These are phyloP conservation scores for Pseudopediastrum boryanum DNA, from an alignment of 139 green algal species.

Conservation along the genomic window DNA sequence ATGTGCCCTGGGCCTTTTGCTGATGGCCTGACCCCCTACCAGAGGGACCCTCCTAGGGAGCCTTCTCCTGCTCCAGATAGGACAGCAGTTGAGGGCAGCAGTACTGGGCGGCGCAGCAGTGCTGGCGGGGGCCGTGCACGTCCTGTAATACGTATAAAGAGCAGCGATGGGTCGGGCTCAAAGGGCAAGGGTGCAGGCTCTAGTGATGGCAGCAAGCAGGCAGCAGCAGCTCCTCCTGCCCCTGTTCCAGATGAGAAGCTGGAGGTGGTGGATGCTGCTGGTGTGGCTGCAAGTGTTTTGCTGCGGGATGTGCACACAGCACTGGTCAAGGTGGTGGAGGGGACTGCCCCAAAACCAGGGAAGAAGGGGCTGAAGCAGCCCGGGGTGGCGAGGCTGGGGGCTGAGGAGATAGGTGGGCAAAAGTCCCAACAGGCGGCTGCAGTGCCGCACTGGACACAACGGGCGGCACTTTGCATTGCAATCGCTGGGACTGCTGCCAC, in stretches of 20 bases:
- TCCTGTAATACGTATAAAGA: too few relatives aligned
- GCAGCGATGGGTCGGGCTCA: too few relatives aligned
- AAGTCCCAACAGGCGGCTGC: not conserved
- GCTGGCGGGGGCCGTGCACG: not conserved
- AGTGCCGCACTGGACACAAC: constrained; percentile 16
- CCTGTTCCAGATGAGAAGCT: not conserved
- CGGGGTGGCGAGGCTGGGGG: constrained; percentile 6
- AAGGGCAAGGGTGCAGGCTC: too few relatives aligned
- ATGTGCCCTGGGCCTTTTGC: constrained; percentile 60
- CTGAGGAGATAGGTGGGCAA: not conserved
- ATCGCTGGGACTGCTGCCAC: not conserved
- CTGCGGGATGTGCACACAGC: constrained; percentile 74
- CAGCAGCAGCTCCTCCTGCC: too few relatives aligned
- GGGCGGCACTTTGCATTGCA: constrained; percentile 4
- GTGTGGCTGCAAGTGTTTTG: constrained; percentile 43
- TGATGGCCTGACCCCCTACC: not conserved
- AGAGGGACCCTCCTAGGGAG: too few relatives aligned
- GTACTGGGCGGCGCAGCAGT: too few relatives aligned
- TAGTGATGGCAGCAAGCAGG: too few relatives aligned
- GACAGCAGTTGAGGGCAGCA: too few relatives aligned
- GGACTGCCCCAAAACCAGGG: constrained; percentile 37
- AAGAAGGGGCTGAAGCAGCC: constrained; percentile 43
- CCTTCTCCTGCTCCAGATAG: too few relatives aligned
- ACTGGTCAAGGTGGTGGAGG: constrained; percentile 58
- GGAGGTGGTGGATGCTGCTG: not conserved